Evolutionary conservation across 345 rosid species (phyloP), one percentile per base, ranked within the genome.

Genomic region (Acer saccharum): DNA sequence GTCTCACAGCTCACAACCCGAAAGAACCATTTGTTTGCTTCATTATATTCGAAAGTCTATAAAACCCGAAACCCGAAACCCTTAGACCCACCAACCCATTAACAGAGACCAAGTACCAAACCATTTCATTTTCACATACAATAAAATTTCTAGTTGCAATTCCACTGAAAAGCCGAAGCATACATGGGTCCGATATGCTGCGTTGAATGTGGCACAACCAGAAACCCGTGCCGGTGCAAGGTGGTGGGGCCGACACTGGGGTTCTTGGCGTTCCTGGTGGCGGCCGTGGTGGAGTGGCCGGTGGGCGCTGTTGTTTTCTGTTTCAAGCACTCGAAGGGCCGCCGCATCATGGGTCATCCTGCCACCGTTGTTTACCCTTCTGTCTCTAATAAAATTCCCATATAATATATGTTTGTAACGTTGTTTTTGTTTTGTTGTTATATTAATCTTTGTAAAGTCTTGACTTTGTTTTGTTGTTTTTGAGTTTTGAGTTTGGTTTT

Each of bases 231-330:
- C 87, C 83, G 96, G 73, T 94, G 96, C 88, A 92, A 91, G 88
- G 92, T 94, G 78, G 88, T 92, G 0, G 96, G 97, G 23, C 98
- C 97, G n/a, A 92, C 96, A 10, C 72, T 91, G 5, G 98, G 94
- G 65, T 86, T 94, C 72, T 76, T 91, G 88, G 97, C 96, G 71
- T 92, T 89, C 32, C 92, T 78, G 8, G 97, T 75, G 1, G 89
- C 93, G 1, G 97, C 84, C 39, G 64, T 87, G 14, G 91, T 94
- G 23, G 98, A 94, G 71, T 92, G 98, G 98, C 98, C 98, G 9
- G 62, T 91, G 6, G 98, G 98, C 29, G 96, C 96, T 16, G 81
- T 94, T 71, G 94, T 92, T 71, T 94, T 84, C 80, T 79, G 87
- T 80, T 92, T 94, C 67, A 89, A 88, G 66, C 93, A 87, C 75